Percentiles rank a stretch among this genome's conserved stretches.
Evolutionary conservation across 306 rosid species (phyloP).

Genomic region (Psophocarpus tetragonolobus): DNA sequence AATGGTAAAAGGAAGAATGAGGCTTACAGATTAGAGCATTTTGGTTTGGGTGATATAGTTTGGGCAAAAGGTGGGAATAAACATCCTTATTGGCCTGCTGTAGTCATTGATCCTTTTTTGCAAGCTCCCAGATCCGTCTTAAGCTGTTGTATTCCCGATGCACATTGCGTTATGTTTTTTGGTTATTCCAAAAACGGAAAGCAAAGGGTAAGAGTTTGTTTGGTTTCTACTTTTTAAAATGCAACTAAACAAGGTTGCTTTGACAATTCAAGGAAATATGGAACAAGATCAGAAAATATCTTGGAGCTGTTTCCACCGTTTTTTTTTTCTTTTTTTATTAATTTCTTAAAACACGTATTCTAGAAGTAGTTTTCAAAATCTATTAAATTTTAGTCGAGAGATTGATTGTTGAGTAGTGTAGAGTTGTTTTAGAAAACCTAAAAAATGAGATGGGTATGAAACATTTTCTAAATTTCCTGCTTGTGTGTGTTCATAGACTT

Average conservation of each 20-base stretch:
- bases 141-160: constrained; percentile 62
- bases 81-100: constrained; percentile 85
- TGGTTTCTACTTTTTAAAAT: not conserved
- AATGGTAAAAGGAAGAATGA: constrained; percentile 49
- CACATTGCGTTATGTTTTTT: constrained; percentile 85
- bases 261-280: not conserved
- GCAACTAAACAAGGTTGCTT: not conserved
- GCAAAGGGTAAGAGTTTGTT: constrained; percentile 57
- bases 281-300: not conserved
- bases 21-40: constrained; percentile 56
- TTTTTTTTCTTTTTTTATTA: too few species aligned
- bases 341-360: not conserved
- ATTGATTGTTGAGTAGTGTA: not conserved
- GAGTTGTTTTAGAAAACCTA: not conserved
- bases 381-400: not conserved
- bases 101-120: constrained; percentile 75
- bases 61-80: constrained; percentile 91
- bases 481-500: not conserved
- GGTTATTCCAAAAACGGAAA: constrained; percentile 86
- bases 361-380: not conserved
- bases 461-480: not conserved
- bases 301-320: not conserved
- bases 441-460: not conserved
- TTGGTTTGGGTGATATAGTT: constrained; percentile 76
- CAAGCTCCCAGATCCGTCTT: constrained; percentile 81